phyloP scores from a whole-genome alignment of 257 asterid species.

The Leptodermis oblonga region DNA sequence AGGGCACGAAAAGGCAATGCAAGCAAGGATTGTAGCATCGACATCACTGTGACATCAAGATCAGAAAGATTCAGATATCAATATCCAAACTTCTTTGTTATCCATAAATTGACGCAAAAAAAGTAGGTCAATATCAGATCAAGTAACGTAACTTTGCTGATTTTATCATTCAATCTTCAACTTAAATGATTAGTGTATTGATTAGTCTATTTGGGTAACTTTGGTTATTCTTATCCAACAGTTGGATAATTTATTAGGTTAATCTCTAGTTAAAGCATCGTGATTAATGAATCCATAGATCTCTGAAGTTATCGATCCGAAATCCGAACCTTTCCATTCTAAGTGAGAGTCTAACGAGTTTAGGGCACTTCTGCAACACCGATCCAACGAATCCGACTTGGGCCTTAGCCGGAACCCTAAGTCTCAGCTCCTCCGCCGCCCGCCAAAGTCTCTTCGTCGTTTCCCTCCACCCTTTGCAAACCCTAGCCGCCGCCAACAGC shows the following conservation, averaged over 20 bases:
- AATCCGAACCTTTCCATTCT: conserved; percentile 76
- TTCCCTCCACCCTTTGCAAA: conserved; percentile 88
- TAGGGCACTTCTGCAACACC: conserved; percentile 78
- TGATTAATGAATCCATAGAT: conserved; percentile 27
- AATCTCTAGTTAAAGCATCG: conserved; percentile 17
- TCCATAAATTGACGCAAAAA: background rate
- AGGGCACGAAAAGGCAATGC: conserved; percentile 94
- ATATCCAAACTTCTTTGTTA: background rate
- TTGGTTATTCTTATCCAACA: conserved; percentile 8
- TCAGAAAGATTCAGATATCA: conserved; percentile 22
- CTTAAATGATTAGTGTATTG: background rate
- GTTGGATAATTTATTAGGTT: background rate
- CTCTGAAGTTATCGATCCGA: conserved; percentile 8
- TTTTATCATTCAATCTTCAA: background rate
- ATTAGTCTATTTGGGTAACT: background rate
- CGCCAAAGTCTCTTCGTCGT: conserved; percentile 65
- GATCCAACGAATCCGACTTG: conserved; percentile 86
- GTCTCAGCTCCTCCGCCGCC: conserved; percentile 83
- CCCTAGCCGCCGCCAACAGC: conserved; percentile 66
- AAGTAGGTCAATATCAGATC: conserved; percentile 9
- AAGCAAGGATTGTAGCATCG: conserved; percentile 85
- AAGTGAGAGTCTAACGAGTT: conserved; percentile 61
- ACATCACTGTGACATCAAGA: conserved; percentile 65
- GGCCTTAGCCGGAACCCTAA: conserved; percentile 71
- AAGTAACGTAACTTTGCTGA: background rate